Percentiles rank a stretch among this genome's conserved stretches.
Conservation (phyloP, 208 protist species). For the Crithidia brevicula region DNA sequence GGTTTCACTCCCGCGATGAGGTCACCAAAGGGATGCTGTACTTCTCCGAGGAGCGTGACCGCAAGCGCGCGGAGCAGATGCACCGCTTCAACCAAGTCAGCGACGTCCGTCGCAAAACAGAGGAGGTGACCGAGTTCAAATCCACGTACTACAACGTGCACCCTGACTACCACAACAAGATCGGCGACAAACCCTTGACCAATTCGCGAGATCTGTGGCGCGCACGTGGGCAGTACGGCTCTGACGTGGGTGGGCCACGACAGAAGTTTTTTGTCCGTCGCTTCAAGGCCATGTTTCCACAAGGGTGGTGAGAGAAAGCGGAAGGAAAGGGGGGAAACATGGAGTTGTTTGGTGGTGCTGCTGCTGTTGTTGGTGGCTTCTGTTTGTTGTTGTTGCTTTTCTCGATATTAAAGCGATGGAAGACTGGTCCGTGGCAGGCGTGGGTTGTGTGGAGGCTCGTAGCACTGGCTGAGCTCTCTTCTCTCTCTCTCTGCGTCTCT, state of each 20-base stretch:
- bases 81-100: conserved; percentile 62
- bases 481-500: no score
- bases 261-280: conserved; percentile 90
- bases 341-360: not conserved
- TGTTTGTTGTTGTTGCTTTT: no score
- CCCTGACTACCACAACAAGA: conserved; percentile 83
- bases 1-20: conserved; percentile 90
- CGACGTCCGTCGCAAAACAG: conserved; percentile 51
- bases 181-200: conserved; percentile 71
- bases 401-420: no score
- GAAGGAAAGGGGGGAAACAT: not conserved
- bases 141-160: conserved; percentile 89
- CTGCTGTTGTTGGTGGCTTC: not conserved
- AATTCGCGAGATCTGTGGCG: conserved; percentile 86
- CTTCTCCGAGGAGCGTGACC: conserved; percentile 74
- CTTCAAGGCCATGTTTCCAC: conserved; percentile 89
- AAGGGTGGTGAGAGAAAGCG: conserved; percentile 64
- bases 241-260: conserved; percentile 82
- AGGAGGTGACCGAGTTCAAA: conserved; percentile 88
- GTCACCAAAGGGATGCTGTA: conserved; percentile 87
- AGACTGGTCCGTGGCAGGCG: no score
- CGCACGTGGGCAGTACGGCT: conserved; percentile 84
- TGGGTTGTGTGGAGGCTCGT: no score
- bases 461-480: no score
- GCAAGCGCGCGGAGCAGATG: conserved; percentile 54